A percentile compares a stretch with the other conserved stretches of the same genome.
Conservation (phyloP, 2,329 filamentous ascomycete genomes). For the Fusarium metavorans region DNA sequence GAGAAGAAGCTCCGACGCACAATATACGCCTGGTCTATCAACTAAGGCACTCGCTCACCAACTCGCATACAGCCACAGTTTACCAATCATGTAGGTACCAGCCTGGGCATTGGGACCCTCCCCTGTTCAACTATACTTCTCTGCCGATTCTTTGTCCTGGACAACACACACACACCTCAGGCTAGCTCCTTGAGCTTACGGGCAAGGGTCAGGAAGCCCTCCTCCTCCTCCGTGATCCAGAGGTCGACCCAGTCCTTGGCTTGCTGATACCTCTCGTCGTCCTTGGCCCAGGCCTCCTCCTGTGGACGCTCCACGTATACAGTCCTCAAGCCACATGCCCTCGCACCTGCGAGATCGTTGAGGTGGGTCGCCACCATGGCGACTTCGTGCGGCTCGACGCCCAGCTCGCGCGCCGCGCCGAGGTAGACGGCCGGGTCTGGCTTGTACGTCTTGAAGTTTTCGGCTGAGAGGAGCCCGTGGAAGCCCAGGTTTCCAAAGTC, state of each 20-base stretch:
- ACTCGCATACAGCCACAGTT: background rate
- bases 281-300: conserved; percentile 73
- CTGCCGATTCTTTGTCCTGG: background rate
- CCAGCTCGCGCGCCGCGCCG: conserved; percentile 72
- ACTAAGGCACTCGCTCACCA: background rate
- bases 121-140: background rate
- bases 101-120: background rate
- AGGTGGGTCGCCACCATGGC: conserved; percentile 85
- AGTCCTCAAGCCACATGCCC: conserved; percentile 72
- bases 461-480: conserved; percentile 71
- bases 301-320: conserved; percentile 77
- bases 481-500: conserved; percentile 71
- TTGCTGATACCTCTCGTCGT: conserved; percentile 63
- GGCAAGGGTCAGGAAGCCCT: conserved; percentile 49
- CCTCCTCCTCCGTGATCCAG: conserved; percentile 51
- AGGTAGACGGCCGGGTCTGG: conserved; percentile 75
- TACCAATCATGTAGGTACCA: background rate
- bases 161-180: background rate
- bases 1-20: background rate
- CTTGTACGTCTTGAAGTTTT: conserved; percentile 82
- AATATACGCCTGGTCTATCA: background rate
- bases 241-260: conserved; percentile 59
- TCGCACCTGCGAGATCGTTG: conserved; percentile 75
- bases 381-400: conserved; percentile 69
- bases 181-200: conserved; percentile 40